Percentiles rank a stretch among this genome's conserved stretches.
These are phyloP conservation scores for Onygenales sp. DNA, from an alignment of 2,329 filamentous ascomycete genomes.

Conservation along the genomic window DNA sequence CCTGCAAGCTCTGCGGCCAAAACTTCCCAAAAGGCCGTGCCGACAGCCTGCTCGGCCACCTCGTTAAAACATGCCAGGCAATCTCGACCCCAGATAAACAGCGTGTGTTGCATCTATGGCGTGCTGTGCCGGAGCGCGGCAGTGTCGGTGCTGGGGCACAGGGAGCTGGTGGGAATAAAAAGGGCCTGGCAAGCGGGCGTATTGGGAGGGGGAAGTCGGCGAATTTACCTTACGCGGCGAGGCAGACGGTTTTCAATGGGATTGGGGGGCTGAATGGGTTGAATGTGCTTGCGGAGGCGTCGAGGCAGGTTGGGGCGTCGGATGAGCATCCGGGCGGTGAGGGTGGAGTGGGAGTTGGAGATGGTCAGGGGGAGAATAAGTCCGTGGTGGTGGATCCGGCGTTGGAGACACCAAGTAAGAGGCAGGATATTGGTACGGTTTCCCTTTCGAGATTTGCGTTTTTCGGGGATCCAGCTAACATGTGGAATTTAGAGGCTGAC, in stretches of 20 bases:
- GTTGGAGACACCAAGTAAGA: slow-evolving; percentile 21
- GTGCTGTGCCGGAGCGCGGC: slow-evolving; percentile 54
- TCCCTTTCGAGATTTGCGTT: not conserved
- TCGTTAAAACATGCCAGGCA: slow-evolving; percentile 78
- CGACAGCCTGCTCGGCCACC: slow-evolving; percentile 70
- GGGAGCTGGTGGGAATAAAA: slow-evolving; percentile 21
- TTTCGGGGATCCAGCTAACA: not conserved
- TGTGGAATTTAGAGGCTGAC: not conserved
- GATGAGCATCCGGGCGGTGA: slow-evolving; percentile 34
- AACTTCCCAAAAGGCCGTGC: slow-evolving; percentile 84
- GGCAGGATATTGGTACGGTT: slow-evolving; percentile 5
- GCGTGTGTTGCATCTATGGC: slow-evolving; percentile 62
- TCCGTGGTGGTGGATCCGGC: slow-evolving; percentile 34
- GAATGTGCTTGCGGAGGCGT: slow-evolving; percentile 81
- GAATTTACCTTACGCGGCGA: slow-evolving; percentile 36
- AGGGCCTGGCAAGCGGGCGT: slow-evolving; percentile 27
- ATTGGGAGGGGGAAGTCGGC: slow-evolving; percentile 27
- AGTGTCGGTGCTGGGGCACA: slow-evolving; percentile 12
- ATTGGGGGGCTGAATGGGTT: slow-evolving; percentile 61
- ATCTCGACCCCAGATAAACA: slow-evolving; percentile 66
- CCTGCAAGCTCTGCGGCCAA: slow-evolving; percentile 79
- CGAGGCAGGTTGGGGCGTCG: slow-evolving; percentile 59
- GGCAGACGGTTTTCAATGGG: slow-evolving; percentile 26
- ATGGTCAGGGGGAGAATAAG: slow-evolving; percentile 1
- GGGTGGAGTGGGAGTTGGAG: slow-evolving; percentile 8